A percentile compares a stretch with the other conserved stretches of the same genome.
Conservation (phyloP, 2,329 filamentous ascomycete genomes). For the Aureobasidium namibiae region DNA sequence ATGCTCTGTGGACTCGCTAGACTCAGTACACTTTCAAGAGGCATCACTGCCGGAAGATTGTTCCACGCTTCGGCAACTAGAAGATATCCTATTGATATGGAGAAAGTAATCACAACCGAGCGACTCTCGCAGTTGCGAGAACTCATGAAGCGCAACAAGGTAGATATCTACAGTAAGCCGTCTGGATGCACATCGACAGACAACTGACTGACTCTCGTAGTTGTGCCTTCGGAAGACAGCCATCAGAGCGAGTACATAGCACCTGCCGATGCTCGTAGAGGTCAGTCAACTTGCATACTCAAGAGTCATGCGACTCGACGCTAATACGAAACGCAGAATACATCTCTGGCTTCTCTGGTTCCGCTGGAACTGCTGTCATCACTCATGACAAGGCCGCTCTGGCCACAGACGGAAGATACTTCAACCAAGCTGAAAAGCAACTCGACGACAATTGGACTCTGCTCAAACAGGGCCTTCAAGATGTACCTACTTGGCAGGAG, state of each 20-base stretch:
- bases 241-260: slow-evolving; percentile 98
- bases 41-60: slow-evolving; percentile 5
- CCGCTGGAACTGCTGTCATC: slow-evolving; percentile 85
- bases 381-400: slow-evolving; percentile 79
- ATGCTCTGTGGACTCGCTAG: slow-evolving; percentile 7
- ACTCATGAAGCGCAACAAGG: slow-evolving; percentile 77
- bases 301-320: background rate
- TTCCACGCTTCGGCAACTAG: slow-evolving; percentile 19
- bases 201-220: slow-evolving; percentile 45
- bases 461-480: slow-evolving; percentile 85
- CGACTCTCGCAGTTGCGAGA: slow-evolving; percentile 69
- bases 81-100: slow-evolving; percentile 51
- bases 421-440: slow-evolving; percentile 90
- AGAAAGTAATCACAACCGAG: slow-evolving; percentile 66
- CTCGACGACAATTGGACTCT: slow-evolving; percentile 86
- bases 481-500: slow-evolving; percentile 95
- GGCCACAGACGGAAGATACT: slow-evolving; percentile 93
- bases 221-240: slow-evolving; percentile 93
- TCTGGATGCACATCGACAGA: slow-evolving; percentile 16
- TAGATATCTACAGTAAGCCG: slow-evolving; percentile 83
- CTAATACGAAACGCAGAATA: slow-evolving; percentile 46
- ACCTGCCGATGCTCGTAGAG: slow-evolving; percentile 81
- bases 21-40: slow-evolving; percentile 1
- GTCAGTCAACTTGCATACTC: slow-evolving; percentile 29
- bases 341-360: slow-evolving; percentile 91